Evolutionary conservation across 2,329 filamentous ascomycete genomes (phyloP).

Genomic region (Verticillium nubilum): DNA sequence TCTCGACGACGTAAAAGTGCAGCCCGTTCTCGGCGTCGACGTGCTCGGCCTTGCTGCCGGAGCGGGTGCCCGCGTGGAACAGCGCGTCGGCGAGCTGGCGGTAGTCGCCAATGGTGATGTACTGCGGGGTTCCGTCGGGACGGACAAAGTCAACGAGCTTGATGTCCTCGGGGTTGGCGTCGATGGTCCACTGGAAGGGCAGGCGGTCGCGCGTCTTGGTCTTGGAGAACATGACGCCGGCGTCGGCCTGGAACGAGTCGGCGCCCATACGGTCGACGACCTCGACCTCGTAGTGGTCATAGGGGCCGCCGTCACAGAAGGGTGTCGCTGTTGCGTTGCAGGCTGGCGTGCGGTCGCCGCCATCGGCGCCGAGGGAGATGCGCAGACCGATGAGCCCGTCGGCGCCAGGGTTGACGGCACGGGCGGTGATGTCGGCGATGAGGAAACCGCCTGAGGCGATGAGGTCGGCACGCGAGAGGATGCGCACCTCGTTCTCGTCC

Average conservation of each 20-base stretch:
- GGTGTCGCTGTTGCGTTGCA: conserved; percentile 36
- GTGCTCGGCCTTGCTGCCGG: conserved; percentile 43
- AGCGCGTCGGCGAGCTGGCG: conserved; percentile 47
- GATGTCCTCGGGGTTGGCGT: conserved; percentile 49
- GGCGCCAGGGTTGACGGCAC: conserved; percentile 33
- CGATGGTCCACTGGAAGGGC: conserved; percentile 50
- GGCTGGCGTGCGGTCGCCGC: conserved; percentile 33
- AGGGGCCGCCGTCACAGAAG: conserved; percentile 45
- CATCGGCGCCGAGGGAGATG: conserved; percentile 31
- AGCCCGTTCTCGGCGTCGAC: conserved; percentile 40
- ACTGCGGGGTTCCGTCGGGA: conserved; percentile 39
- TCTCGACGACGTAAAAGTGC: conserved; percentile 44
- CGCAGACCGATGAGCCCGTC: conserved; percentile 40
- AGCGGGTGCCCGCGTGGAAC: conserved; percentile 48
- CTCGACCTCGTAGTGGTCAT: conserved; percentile 46
- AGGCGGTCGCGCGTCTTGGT: conserved; percentile 36
- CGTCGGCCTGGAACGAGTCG: conserved; percentile 45
- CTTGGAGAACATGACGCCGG: conserved; percentile 49
- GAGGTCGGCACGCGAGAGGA: conserved; percentile 36
- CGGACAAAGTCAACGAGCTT: conserved; percentile 41
- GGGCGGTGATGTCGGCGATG: conserved; percentile 39
- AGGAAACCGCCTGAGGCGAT: conserved; percentile 33
- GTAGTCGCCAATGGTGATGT: conserved; percentile 47
- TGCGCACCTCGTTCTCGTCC: conserved; percentile 33
- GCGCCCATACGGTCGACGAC: conserved; percentile 49